These are phyloP conservation scores for Fraxinus pennsylvanica DNA, from an alignment of 257 asterid species.

Conservation along the genomic window DNA sequence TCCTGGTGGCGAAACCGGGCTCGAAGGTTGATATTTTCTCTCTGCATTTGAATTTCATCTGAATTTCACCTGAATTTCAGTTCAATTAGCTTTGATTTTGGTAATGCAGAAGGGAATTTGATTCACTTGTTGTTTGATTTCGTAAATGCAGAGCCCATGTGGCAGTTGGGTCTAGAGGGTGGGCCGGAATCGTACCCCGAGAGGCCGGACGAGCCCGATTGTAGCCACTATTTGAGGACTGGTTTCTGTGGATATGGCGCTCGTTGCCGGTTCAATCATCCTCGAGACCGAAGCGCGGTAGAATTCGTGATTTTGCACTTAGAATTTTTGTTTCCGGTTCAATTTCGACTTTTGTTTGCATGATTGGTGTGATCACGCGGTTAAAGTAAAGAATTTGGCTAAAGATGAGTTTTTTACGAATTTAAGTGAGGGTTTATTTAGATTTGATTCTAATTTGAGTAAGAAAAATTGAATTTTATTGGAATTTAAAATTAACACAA, in stretches of 20 bases:
- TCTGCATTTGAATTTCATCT: slow-evolving; percentile 49
- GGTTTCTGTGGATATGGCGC: slow-evolving; percentile 90
- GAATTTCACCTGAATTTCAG: slow-evolving; percentile 45
- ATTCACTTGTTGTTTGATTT: slow-evolving; percentile 37
- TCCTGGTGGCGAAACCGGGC: slow-evolving; percentile 76
- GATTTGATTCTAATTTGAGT: slow-evolving; percentile 24
- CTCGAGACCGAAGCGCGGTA: slow-evolving; percentile 55
- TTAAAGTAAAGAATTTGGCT: slow-evolving; percentile 3
- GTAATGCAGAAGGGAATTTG: slow-evolving; percentile 40
- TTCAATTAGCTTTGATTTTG: slow-evolving; percentile 14
- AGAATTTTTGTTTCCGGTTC: slow-evolving; percentile 21
- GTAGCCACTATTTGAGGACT: slow-evolving; percentile 85
- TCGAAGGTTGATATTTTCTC: slow-evolving; percentile 49
- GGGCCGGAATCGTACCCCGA: slow-evolving; percentile 86
- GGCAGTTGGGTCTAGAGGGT: slow-evolving; percentile 71
- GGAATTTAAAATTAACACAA: slow-evolving; percentile 1
- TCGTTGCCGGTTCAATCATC: slow-evolving; percentile 97
- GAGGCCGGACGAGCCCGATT: slow-evolving; percentile 80
- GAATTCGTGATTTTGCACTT: not conserved
- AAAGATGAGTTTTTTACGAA: not conserved
- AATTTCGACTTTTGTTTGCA: slow-evolving; percentile 21
- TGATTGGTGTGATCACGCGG: slow-evolving; percentile 30
- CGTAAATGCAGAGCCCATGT: slow-evolving; percentile 88
- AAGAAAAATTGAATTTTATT: not conserved
- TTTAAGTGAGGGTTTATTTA: slow-evolving; percentile 11